Base-by-base conservation (phyloP, 805 yeast species). In the Barnettozyma vustinii region DNA sequence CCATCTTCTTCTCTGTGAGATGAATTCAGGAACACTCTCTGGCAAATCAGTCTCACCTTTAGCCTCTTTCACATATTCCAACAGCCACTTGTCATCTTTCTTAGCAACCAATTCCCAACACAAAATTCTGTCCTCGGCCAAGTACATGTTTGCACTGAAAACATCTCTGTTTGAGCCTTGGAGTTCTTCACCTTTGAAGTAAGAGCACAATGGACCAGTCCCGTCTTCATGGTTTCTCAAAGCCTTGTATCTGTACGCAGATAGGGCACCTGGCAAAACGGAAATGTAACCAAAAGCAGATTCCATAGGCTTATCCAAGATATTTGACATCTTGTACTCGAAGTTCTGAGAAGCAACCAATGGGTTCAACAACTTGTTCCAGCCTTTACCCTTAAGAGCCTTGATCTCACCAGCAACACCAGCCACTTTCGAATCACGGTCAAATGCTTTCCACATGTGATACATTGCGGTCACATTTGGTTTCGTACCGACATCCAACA, bases 361-460 rank as follows among this genome's bases (percentile, higher is more conserved):
- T 10, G 98, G 98, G 65, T 92, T 92, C 20, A 87, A 65, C 52
- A 94, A 71, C 55, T 91, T 88, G 21, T 70, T 60, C 79, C 97
- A 89, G 26, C 82, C 85, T 58, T 82, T 86, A 40, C 99, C 99
- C 59, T 89, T 90, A 87, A 92, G 84, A 0, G 98, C 89, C 53
- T 86, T 86, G 62, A 94, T 91, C 66, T 94, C 98, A 53, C 99
- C 99, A 13, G 98, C 97, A 1, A 96, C 99, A 54, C 99, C 99
- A 0, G 97, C 99, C 46, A 94, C 96, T 59, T 92, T 91, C 1
- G 97, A 90, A 63, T 94, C 97, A 57, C 82, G 77, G 66, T 94
- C 99, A 66, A 94, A 94, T 0, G 97, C 96, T 67, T 94, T 94
- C 99, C 99, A 94, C 51, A 94, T 72, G 58, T 92, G 94, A 62